These are phyloP conservation scores for Berberis thunbergii DNA, from an alignment of 164 flowering plant genomes.

Conservation along the genomic window DNA sequence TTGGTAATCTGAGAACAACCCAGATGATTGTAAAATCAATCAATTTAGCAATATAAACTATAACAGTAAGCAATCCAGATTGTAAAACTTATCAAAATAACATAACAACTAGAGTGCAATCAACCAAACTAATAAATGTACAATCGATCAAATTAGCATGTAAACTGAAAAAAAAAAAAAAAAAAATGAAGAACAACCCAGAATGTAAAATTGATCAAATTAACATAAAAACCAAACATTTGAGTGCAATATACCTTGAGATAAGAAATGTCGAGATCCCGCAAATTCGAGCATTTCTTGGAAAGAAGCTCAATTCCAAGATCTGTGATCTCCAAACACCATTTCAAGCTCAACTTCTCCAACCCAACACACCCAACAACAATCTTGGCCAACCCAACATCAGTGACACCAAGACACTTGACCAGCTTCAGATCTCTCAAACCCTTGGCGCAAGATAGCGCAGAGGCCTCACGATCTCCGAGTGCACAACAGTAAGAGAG, in stretches of 20 bases:
- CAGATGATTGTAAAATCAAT: neutral
- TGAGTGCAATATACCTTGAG: constrained; percentile 24
- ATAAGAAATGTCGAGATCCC: constrained; percentile 52
- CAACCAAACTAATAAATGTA: too few relatives aligned
- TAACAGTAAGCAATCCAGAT: too few relatives aligned
- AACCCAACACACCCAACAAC: constrained; percentile 46
- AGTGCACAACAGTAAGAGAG: constrained; percentile 47
- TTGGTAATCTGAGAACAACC: constrained; percentile 14
- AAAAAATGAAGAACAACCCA: neutral
- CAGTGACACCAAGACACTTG: constrained; percentile 51
- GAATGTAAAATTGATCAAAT: neutral
- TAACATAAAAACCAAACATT: neutral
- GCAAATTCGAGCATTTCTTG: constrained; percentile 45
- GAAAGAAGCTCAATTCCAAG: constrained; percentile 51
- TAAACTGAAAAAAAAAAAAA: neutral
- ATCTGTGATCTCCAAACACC: constrained; percentile 69
- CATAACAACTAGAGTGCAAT: too few relatives aligned
- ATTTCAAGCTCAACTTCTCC: constrained; percentile 50
- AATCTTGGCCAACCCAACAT: constrained; percentile 61
- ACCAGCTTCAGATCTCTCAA: constrained; percentile 49
- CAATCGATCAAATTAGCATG: too few relatives aligned
- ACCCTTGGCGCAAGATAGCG: constrained; percentile 32
- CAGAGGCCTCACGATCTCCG: constrained; percentile 64
- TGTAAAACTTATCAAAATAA: too few relatives aligned
- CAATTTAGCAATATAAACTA: too few relatives aligned